Conservation (phyloP, 495 filamentous ascomycete species). For the Opeltia flavorubescens region DNA sequence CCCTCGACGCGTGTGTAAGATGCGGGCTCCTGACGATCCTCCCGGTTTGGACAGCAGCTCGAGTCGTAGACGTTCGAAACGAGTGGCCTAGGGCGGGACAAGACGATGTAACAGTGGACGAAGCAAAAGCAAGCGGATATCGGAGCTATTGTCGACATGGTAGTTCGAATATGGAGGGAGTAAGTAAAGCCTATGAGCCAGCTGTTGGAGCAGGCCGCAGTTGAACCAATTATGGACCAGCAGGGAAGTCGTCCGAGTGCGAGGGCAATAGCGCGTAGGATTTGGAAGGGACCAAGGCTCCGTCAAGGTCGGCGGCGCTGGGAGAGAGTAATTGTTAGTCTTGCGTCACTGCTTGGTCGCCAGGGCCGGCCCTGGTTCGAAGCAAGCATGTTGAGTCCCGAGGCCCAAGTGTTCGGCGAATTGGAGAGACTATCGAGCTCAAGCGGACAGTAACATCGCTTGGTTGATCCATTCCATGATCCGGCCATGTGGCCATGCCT, state of each 20-base stretch:
- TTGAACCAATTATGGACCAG: background rate
- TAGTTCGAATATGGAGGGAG: no score
- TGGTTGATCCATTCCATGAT: background rate
- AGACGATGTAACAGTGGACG: background rate
- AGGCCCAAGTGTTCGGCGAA: background rate
- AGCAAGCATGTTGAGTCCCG: background rate
- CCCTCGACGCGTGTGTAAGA: background rate
- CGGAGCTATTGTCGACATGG: no score
- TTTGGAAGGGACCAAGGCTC: background rate
- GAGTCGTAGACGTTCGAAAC: no score
- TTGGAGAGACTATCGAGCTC: conserved; percentile 1
- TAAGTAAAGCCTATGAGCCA: no score
- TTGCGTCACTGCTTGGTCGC: background rate
- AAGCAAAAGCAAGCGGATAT: no score
- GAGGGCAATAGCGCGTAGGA: background rate
- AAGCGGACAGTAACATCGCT: background rate
- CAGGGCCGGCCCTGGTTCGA: background rate
- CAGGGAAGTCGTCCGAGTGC: background rate
- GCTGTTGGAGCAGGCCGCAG: no score
- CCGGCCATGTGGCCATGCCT: background rate
- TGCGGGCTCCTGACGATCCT: background rate
- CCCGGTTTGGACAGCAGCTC: no score
- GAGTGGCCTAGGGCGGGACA: background rate
- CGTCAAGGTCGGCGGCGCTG: background rate
- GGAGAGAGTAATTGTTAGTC: background rate